These are phyloP conservation scores for Eucalyptus regnans DNA, from an alignment of 345 rosid genomes.

Conservation along the genomic window DNA sequence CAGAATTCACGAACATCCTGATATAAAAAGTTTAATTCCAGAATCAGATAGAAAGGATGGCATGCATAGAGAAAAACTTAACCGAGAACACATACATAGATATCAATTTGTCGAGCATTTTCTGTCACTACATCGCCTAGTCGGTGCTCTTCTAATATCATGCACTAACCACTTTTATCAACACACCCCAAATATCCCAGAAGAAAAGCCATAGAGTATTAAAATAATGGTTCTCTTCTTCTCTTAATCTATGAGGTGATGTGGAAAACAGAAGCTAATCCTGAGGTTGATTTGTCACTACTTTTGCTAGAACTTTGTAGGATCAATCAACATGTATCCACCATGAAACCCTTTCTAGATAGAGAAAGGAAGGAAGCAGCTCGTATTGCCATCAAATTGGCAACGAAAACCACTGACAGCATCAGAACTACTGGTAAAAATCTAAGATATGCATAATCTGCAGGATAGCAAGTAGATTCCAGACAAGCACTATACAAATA, in stretches of 20 bases:
- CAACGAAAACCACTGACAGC: background rate
- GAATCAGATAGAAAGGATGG: background rate
- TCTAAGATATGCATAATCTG: background rate
- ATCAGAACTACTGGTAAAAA: background rate
- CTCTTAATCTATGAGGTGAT: background rate
- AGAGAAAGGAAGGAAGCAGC: background rate
- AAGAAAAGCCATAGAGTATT: background rate
- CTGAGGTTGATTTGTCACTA: background rate
- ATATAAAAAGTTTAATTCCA: background rate
- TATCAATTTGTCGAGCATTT: background rate
- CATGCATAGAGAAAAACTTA: background rate
- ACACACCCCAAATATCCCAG: background rate
- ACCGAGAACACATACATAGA: background rate
- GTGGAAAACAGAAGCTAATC: background rate
- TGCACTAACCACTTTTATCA: background rate
- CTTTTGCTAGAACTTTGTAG: background rate
- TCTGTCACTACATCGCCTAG: background rate
- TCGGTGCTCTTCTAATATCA: background rate
- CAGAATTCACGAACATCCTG: conserved; percentile 74
- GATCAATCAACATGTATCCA: background rate
- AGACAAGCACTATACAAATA: background rate
- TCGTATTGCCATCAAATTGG: background rate
- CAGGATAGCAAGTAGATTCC: background rate
- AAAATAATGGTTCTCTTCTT: background rate
- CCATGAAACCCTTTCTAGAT: background rate